A percentile compares a stretch with the other conserved stretches of the same genome.
These are phyloP conservation scores for Fusarium solani-melongenae DNA, from an alignment of 2,329 filamentous ascomycete species.

Conservation along the genomic window DNA sequence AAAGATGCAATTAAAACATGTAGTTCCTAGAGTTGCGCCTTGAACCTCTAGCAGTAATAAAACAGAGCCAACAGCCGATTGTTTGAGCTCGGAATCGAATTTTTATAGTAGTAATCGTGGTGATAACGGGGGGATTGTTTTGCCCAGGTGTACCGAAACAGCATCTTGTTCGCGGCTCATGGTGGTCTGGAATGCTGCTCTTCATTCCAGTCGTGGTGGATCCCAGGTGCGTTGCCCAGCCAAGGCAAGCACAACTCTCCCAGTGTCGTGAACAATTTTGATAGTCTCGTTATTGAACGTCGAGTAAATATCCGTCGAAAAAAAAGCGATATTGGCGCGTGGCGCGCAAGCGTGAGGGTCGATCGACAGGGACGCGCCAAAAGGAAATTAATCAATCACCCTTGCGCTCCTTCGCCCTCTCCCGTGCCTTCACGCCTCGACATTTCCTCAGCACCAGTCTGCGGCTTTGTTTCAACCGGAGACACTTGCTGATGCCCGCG, in stretches of 20 bases:
- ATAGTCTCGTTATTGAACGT: not conserved
- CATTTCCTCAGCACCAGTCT: slow-evolving; percentile 20
- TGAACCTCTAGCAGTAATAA: slow-evolving; percentile 16
- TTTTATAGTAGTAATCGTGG: not conserved
- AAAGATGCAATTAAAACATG: slow-evolving; percentile 10
- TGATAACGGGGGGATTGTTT: not conserved
- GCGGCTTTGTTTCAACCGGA: slow-evolving; percentile 26
- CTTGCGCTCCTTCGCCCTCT: slow-evolving; percentile 25
- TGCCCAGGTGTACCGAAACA: not conserved
- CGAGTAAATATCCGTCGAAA: not conserved
- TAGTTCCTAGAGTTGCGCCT: not conserved
- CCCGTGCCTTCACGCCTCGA: slow-evolving; percentile 27
- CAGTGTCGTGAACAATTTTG: slow-evolving; percentile 2
- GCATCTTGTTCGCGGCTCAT: slow-evolving; percentile 5
- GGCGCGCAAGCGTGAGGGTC: slow-evolving; percentile 29
- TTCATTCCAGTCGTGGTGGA: slow-evolving; percentile 5
- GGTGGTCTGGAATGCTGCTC: slow-evolving; percentile 12
- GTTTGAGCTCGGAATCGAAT: slow-evolving; percentile 14
- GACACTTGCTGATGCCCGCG: slow-evolving; percentile 22
- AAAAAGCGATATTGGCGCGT: slow-evolving; percentile 6
- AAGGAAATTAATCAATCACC: slow-evolving; percentile 15
- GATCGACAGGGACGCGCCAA: slow-evolving; percentile 29
- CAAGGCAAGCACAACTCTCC: not conserved
- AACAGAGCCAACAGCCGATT: not conserved
- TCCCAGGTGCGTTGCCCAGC: not conserved